Evolutionary conservation across 805 yeast species (phyloP), one percentile per base, ranked within the genome.

Genomic region (Yarrowia sp.): DNA sequence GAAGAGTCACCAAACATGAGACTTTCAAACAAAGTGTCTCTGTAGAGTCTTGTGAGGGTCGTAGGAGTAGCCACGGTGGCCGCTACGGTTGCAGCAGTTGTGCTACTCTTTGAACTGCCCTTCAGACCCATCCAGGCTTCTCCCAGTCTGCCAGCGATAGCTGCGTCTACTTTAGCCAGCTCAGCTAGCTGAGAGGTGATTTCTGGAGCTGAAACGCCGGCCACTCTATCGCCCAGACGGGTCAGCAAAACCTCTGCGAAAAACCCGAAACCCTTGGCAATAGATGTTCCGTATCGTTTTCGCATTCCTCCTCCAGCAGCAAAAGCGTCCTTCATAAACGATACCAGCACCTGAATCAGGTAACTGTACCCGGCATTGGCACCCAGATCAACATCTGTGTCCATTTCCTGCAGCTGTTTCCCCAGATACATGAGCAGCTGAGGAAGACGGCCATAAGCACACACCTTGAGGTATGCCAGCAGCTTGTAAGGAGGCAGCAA

Each of bases 21-120:
- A n/a, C 71, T 70, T 24, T 73, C 75, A 14, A 73, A 71, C 71
- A 73, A 69, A 6, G 70, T 36, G 52, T 73, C 61, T 36, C 74
- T 66, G 38, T 67, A 72, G 5, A 68, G 72, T 20, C 75, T 40
- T 30, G 73, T 66, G 10, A 68, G 66, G 14, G 65, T 61, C 1
- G 66, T 61, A 2, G 64, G 49, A 2, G 55, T 34, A 1, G 66
- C 46, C 1, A 46, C 55, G 15, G 66, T 61, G 1, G 43, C 55
- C 1, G 66, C 66, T 2, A 38, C 30, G 9, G 55, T 39, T 0
- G 43, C 53, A 8, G 66, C 50, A 15, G 55, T 46, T 2, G 66
- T 38, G 5, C n/a, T 36, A 8, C 55, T 4, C 53, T 43, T 60
- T 0, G 36, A 13, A 7, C 43, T 17, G 15, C 66, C 66, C 55